Conservation (phyloP, 2,329 filamentous ascomycete genomes). For the Xylaria sp. region DNA sequence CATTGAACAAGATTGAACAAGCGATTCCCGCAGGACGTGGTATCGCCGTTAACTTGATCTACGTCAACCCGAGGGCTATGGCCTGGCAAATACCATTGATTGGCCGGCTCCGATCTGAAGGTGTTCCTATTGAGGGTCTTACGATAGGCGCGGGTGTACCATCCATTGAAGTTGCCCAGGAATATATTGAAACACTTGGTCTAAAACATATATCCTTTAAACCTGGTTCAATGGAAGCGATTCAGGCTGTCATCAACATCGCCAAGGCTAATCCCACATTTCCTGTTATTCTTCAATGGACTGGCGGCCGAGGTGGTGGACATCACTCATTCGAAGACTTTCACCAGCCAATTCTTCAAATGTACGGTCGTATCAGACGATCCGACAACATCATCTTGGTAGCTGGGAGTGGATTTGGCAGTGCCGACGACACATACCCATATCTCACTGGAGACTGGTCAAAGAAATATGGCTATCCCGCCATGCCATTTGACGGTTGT, state of each 20-base stretch:
- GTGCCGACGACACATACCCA: constrained; percentile 87
- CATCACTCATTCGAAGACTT: constrained; percentile 97
- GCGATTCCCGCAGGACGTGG: constrained; percentile 83
- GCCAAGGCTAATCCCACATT: constrained; percentile 93
- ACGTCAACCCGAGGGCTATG: constrained; percentile 88
- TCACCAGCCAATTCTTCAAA: constrained; percentile 86
- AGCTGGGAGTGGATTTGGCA: constrained; percentile 90
- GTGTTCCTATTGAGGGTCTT: constrained; percentile 88
- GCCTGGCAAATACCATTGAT: constrained; percentile 90
- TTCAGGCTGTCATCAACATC: constrained; percentile 89
- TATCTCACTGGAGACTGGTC: constrained; percentile 92
- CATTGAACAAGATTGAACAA: constrained; percentile 83
- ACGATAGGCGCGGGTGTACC: constrained; percentile 94
- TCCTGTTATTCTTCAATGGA: constrained; percentile 94
- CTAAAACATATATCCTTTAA: constrained; percentile 96
- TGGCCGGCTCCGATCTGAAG: constrained; percentile 78
- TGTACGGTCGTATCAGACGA: constrained; percentile 87
- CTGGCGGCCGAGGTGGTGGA: constrained; percentile 88
- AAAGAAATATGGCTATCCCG: constrained; percentile 82
- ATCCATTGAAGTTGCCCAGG: constrained; percentile 89
- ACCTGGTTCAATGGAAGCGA: constrained; percentile 85
- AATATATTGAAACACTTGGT: constrained; percentile 91
- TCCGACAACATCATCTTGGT: constrained; percentile 87
- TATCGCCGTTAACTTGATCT: constrained; percentile 89
- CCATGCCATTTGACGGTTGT: constrained; percentile 94